phyloP scores from a whole-genome alignment of 495 filamentous ascomycete species.

The Penicillium pulvis region DNA sequence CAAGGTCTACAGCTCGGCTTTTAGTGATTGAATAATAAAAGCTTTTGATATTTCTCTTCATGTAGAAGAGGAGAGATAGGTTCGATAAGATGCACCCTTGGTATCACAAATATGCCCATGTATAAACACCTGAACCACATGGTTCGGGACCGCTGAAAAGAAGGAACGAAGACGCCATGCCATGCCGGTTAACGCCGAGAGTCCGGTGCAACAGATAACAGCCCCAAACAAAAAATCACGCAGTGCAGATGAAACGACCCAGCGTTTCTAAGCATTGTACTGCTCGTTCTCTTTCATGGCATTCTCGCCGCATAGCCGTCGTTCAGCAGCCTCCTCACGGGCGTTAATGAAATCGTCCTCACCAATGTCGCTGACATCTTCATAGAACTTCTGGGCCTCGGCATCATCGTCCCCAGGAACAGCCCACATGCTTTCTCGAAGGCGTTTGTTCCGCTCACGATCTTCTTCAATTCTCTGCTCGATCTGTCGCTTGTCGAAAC shows the following conservation, averaged over 20 bases:
- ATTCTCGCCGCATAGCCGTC: slow-evolving; percentile 21
- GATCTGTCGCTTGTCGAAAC: slow-evolving; percentile 81
- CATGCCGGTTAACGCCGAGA: neutral
- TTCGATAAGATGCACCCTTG: neutral
- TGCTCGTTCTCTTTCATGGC: neutral
- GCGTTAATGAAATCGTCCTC: slow-evolving; percentile 79
- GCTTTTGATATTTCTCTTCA: neutral
- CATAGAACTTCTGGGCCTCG: slow-evolving; percentile 71
- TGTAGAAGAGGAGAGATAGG: neutral
- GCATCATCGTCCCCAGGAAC: slow-evolving; percentile 61
- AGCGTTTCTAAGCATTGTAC: neutral
- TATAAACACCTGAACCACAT: neutral
- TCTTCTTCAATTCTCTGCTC: slow-evolving; percentile 98
- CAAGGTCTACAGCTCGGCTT: neutral
- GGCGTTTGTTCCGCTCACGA: slow-evolving; percentile 88
- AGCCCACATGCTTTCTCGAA: slow-evolving; percentile 88
- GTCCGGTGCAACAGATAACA: neutral
- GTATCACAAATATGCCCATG: neutral
- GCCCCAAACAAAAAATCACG: neutral
- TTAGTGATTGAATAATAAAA: neutral
- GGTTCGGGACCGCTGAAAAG: neutral
- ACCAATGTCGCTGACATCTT: slow-evolving; percentile 76
- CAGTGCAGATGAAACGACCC: neutral
- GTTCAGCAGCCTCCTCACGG: slow-evolving; percentile 72
- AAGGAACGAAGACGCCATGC: neutral